These are phyloP conservation scores for Verticillium tricorpus DNA, from an alignment of 2,329 filamentous ascomycete species.

Conservation along the genomic window DNA sequence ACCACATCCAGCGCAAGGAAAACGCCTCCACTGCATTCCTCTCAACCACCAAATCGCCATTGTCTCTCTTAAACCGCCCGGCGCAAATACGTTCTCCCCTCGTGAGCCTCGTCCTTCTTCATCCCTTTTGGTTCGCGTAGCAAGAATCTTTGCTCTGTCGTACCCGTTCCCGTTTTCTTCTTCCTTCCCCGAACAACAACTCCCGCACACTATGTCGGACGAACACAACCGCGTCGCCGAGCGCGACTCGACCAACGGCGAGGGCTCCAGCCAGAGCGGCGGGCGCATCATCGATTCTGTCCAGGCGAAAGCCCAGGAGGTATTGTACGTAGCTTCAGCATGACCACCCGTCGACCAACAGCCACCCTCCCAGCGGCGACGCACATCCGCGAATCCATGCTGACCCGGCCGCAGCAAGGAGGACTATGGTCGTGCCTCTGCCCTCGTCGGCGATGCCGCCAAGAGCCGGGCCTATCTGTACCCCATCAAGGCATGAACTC, in stretches of 20 bases:
- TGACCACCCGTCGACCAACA: background rate
- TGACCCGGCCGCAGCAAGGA: slow-evolving; percentile 45
- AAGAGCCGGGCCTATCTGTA: slow-evolving; percentile 70
- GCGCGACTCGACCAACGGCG: background rate
- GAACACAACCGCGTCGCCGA: background rate
- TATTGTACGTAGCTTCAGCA: slow-evolving; percentile 33
- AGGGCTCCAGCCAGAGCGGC: slow-evolving; percentile 1
- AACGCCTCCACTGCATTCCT: background rate
- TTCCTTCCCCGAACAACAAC: background rate
- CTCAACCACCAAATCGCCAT: background rate
- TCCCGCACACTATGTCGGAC: slow-evolving; percentile 1
- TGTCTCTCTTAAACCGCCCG: no score
- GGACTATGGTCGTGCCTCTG: slow-evolving; percentile 64
- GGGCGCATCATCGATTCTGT: slow-evolving; percentile 31
- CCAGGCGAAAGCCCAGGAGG: slow-evolving; percentile 42
- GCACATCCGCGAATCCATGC: slow-evolving; percentile 5
- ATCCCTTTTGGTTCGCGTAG: no score
- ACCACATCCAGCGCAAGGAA: background rate
- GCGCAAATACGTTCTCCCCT: no score
- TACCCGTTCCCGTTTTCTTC: no score
- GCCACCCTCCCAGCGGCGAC: no score
- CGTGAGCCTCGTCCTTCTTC: no score
- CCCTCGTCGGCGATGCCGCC: slow-evolving; percentile 62
- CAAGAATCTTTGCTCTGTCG: no score
- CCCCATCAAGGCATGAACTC: slow-evolving; percentile 56